Evolutionary conservation across 2,329 filamentous ascomycete genomes (phyloP).

Genomic region (Pseudohalonectria lignicola): DNA sequence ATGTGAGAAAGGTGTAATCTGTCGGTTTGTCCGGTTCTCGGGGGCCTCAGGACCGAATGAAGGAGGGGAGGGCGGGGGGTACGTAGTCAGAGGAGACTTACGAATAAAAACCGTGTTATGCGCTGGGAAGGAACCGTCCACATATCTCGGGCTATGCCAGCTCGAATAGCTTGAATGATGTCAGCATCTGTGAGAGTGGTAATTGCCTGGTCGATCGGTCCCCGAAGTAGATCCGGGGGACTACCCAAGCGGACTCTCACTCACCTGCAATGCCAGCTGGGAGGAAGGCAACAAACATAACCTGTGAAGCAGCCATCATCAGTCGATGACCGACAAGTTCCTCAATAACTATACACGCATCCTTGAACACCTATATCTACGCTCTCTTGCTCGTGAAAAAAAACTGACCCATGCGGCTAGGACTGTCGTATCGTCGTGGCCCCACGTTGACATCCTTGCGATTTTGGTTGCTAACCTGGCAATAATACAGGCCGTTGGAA

Average conservation of each 20-base stretch:
- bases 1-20: no score
- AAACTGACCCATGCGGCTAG: constrained; percentile 1
- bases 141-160: neutral
- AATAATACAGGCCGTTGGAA: neutral
- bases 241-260: neutral
- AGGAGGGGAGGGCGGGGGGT: neutral
- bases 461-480: neutral
- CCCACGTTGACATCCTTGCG: neutral
- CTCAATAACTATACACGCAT: no score
- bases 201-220: neutral
- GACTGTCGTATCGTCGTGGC: neutral
- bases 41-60: neutral
- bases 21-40: neutral
- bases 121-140: neutral
- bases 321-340: neutral
- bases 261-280: neutral
- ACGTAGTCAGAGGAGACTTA: no score
- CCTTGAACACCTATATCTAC: neutral
- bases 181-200: neutral
- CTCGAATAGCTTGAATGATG: neutral
- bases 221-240: neutral
- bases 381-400: neutral
- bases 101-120: constrained; percentile 1
- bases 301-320: neutral
- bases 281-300: neutral